Percentiles rank a stretch among this genome's conserved stretches.
These are phyloP conservation scores for Acanthamoeba lenticulata DNA, from an alignment of 208 protist genomes.

Conservation along the genomic window DNA sequence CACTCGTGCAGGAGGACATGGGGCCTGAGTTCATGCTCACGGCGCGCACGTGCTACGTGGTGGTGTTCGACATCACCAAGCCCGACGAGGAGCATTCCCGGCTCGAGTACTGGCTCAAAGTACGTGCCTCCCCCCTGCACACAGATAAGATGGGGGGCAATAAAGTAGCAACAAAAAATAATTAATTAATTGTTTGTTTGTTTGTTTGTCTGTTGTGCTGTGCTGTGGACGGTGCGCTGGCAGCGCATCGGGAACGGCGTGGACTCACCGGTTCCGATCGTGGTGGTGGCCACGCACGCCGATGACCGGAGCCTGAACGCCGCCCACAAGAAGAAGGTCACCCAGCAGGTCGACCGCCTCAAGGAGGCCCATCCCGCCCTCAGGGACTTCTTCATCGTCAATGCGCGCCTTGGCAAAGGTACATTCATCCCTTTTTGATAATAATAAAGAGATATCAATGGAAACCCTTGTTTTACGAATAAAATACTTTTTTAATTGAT, in stretches of 20 bases:
- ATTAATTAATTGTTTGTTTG: background rate
- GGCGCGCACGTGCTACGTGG: background rate
- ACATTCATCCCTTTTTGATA: too few relatives aligned
- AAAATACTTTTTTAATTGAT: too few relatives aligned
- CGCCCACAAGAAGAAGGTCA: conserved; percentile 34
- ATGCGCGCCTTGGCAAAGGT: conserved; percentile 3
- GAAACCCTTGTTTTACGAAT: too few relatives aligned
- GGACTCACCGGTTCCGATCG: background rate
- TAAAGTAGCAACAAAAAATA: too few relatives aligned
- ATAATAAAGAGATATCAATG: background rate
- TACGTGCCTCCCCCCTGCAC: background rate
- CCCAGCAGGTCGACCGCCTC: background rate
- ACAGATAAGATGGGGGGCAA: too few relatives aligned
- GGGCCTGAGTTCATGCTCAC: conserved; percentile 9
- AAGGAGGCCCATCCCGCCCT: conserved; percentile 23
- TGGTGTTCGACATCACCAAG: background rate
- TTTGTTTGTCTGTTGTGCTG: background rate
- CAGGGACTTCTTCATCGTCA: background rate
- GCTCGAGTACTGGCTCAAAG: conserved; percentile 20
- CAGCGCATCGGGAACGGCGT: background rate
- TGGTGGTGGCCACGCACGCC: background rate
- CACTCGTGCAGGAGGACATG: background rate
- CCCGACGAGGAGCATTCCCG: background rate
- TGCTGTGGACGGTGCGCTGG: background rate
- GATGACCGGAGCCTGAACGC: background rate